Evolutionary conservation across 2,329 filamentous ascomycete species (phyloP).

Genomic region (Ophiocordyceps camponoti-rufipedis): DNA sequence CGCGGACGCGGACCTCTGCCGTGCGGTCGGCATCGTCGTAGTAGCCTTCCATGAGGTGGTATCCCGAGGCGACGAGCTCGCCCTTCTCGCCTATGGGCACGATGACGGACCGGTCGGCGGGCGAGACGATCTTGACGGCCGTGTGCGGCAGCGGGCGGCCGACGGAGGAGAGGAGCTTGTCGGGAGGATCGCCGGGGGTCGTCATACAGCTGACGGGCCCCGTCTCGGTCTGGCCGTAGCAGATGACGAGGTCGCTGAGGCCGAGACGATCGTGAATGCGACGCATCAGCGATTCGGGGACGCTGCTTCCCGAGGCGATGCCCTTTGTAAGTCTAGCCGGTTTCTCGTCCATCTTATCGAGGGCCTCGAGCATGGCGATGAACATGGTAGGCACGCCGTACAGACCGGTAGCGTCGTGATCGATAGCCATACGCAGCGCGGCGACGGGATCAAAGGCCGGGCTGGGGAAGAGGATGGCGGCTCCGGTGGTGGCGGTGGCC

Average conservation of each 20-base stretch:
- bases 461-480: conserved; percentile 66
- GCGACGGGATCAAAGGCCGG: conserved; percentile 74
- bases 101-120: conserved; percentile 35
- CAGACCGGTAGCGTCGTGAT: conserved; percentile 41
- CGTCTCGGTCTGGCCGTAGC: conserved; percentile 95
- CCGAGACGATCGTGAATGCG: conserved; percentile 58
- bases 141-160: conserved; percentile 77
- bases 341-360: conserved; percentile 22
- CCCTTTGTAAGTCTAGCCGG: conserved; percentile 39
- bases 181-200: conserved; percentile 52
- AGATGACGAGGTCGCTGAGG: conserved; percentile 70
- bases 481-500: conserved; percentile 70
- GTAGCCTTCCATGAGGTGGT: conserved; percentile 82
- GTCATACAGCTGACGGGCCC: conserved; percentile 69
- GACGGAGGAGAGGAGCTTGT: conserved; percentile 56
- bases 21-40: conserved; percentile 59
- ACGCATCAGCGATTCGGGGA: conserved; percentile 67
- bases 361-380: conserved; percentile 62
- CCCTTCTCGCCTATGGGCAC: conserved; percentile 50
- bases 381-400: conserved; percentile 96
- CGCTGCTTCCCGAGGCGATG: conserved; percentile 74
- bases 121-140: conserved; percentile 54
- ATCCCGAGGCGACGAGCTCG: conserved; percentile 70
- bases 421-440: conserved; percentile 38
- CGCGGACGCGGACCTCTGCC: conserved; percentile 38